These are phyloP conservation scores for Pseudogymnoascus sp. DNA, from an alignment of 2,329 filamentous ascomycete species.

Conservation along the genomic window DNA sequence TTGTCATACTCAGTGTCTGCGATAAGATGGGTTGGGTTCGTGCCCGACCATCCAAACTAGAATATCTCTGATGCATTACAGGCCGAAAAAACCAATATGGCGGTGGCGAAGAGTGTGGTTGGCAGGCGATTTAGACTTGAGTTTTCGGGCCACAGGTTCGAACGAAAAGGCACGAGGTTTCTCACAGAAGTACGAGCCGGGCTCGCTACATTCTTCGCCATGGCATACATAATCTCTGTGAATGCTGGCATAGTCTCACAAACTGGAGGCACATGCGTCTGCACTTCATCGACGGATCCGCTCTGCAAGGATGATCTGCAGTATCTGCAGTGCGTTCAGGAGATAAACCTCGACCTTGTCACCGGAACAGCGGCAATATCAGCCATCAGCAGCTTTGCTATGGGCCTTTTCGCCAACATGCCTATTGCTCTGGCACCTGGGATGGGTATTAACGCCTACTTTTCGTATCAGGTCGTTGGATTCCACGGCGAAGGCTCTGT, in stretches of 20 bases:
- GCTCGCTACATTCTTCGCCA: slow-evolving; percentile 62
- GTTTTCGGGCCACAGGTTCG: slow-evolving; percentile 60
- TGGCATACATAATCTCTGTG: slow-evolving; percentile 65
- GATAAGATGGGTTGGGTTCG: slow-evolving; percentile 1
- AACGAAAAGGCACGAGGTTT: slow-evolving; percentile 59
- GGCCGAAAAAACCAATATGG: slow-evolving; percentile 9
- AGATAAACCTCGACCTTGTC: slow-evolving; percentile 58
- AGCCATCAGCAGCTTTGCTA: slow-evolving; percentile 69
- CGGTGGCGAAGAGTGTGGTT: slow-evolving; percentile 55
- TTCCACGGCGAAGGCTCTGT: slow-evolving; percentile 65
- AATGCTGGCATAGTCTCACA: neutral
- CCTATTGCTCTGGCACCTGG: slow-evolving; percentile 65
- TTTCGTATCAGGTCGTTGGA: slow-evolving; percentile 70
- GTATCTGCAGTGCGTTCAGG: slow-evolving; percentile 53
- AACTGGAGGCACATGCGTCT: slow-evolving; percentile 67
- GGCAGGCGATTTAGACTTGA: slow-evolving; percentile 74
- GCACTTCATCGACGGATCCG: slow-evolving; percentile 45
- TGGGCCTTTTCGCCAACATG: slow-evolving; percentile 73
- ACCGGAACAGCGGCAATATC: slow-evolving; percentile 80
- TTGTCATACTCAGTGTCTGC: neutral
- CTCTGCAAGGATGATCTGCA: slow-evolving; percentile 47
- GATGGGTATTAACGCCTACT: slow-evolving; percentile 83
- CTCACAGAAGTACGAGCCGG: slow-evolving; percentile 79
- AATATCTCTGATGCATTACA: neutral
- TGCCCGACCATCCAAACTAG: neutral